These are phyloP conservation scores for Sistotremastrum niveocremeum DNA, from an alignment of 768 basidiomycete genomes.

Conservation along the genomic window DNA sequence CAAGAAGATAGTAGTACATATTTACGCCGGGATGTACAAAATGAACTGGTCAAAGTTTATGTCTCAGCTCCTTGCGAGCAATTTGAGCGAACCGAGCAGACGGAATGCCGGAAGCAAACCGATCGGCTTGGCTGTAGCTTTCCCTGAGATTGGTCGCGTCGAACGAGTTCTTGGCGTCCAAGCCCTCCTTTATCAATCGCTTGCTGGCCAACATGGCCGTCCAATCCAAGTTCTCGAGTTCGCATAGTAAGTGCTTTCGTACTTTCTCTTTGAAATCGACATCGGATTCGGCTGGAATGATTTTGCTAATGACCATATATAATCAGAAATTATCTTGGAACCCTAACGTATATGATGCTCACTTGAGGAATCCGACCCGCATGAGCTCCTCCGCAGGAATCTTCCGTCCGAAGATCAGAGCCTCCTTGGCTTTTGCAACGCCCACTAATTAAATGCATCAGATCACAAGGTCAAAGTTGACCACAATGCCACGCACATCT, in stretches of 20 bases:
- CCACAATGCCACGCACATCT: constrained; percentile 29
- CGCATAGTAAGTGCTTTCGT: constrained; percentile 32
- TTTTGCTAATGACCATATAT: constrained; percentile 27
- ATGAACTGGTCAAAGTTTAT: constrained; percentile 33
- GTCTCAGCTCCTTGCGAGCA: constrained; percentile 49
- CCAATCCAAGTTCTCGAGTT: constrained; percentile 45
- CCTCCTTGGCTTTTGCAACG: constrained; percentile 54
- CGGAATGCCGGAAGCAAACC: constrained; percentile 50
- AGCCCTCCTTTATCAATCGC: constrained; percentile 36
- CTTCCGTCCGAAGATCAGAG: constrained; percentile 57
- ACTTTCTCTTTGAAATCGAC: constrained; percentile 43
- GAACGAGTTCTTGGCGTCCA: constrained; percentile 48
- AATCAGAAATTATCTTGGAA: constrained; percentile 1
- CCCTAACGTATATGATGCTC: constrained; percentile 5
- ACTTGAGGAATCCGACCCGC: constrained; percentile 55
- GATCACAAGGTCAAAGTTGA: not conserved
- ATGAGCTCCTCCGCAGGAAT: constrained; percentile 44
- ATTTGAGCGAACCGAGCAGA: constrained; percentile 38
- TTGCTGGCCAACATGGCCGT: constrained; percentile 40
- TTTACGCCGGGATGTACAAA: no score
- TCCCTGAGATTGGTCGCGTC: constrained; percentile 56
- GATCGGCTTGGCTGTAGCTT: constrained; percentile 54
- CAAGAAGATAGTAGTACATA: no score
- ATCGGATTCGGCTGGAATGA: constrained; percentile 39
- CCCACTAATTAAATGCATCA: constrained; percentile 36